Base-by-base conservation (phyloP, 768 basidiomycete species). In the Phaeolepiota aurea region DNA sequence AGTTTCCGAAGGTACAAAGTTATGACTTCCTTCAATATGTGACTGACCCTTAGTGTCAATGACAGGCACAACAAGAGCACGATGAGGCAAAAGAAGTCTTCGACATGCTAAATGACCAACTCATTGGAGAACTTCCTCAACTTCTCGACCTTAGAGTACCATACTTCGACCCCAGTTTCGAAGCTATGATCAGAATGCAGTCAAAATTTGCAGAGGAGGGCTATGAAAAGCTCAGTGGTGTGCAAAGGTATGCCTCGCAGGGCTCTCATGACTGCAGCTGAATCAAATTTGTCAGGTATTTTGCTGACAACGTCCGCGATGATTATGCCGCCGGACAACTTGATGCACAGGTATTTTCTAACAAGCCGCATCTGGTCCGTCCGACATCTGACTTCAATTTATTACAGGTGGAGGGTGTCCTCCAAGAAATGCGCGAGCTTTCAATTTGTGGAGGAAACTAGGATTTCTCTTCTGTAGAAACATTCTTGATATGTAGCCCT, bases 171-270 rank as follows among this genome's bases (percentile, higher is more conserved):
- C 96, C 96, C 3, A 92, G 87, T 50, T 98, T 98, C 57, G 96
- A 98, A 64, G 89, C 94, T 34, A 98, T 98, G 94, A 91, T 92
- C 48, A 77, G 96, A 20, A 88, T 96, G 79, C 96, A 99, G 55
- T 79, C 87, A 55, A 92, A 93, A 55, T 98, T 98, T 56, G 93
- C 94, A 0, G 90, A 97, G 59, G 94, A 99, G 52, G 93, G 94
- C 0, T 98, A 99, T 57, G 92, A 97, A 66, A 96, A 92, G 63
- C 76, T 97, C 38, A 85, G 91, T 37, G 82, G 89, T 33, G 93
- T 97, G 5, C 94, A 99, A 61, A 69, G 90, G 82, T 89, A 46
- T 14, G 64, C 52, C 3, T 42, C 48, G 32, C n/a, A n/a, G n/a
- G n/a, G n/a, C n/a, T n/a, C n/a, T n/a, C n/a, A n/a, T n/a, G n/a